Base-by-base conservation (phyloP, 192 early-diverging fungal species). In the Bifiguratus adelaidae region DNA sequence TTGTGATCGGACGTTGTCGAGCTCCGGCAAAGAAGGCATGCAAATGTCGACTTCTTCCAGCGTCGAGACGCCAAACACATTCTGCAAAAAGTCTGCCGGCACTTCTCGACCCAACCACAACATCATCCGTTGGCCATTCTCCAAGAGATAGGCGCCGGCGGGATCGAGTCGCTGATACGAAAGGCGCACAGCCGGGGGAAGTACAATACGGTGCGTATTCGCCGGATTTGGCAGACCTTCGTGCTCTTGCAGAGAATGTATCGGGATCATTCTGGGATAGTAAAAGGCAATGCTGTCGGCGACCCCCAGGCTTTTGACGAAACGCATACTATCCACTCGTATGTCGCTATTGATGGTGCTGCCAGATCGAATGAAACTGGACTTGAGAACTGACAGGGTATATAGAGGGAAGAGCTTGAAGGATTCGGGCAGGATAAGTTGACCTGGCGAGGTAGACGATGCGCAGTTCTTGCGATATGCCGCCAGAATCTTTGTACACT, bases 361-460 rank as follows among this genome's bases (percentile, higher is more conserved):
- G 7, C 82, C 85, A 43, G 73, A 48, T 56, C 44, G 46, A 37
- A 3, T 26, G 13, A 26, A 38, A 30, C 27, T 75, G 34, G 76
- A 81, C 58, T 97, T 97, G 16, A 92, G 71, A 51, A 99, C 56
- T 20, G 86, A 61, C 32, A 95, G 71, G 1, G 78, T 73, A 61
- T 88, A 95, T 21, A 97, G 69, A 11, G 95, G 94, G 34, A 86
- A 81, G 30, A 95, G 70, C 62, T 99, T 99, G 69, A 85, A 92
- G 0, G 91, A 81, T 60, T 99, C 95, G 19, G 95, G 94, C 37
- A 99, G 65, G 48, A 99, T 97, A 15, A 99, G 71, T 69, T 94
- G 95, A 22, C 90, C 92, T 2, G 94, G 83, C 8, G 89, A 75
- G 19, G 87, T 91, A 16, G 82, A 77, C 1, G 83, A 72, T 5